A percentile compares a stretch with the other conserved stretches of the same genome.
These are phyloP conservation scores for Penicillium sp. DNA, from an alignment of 2,329 filamentous ascomycete genomes.

Conservation along the genomic window DNA sequence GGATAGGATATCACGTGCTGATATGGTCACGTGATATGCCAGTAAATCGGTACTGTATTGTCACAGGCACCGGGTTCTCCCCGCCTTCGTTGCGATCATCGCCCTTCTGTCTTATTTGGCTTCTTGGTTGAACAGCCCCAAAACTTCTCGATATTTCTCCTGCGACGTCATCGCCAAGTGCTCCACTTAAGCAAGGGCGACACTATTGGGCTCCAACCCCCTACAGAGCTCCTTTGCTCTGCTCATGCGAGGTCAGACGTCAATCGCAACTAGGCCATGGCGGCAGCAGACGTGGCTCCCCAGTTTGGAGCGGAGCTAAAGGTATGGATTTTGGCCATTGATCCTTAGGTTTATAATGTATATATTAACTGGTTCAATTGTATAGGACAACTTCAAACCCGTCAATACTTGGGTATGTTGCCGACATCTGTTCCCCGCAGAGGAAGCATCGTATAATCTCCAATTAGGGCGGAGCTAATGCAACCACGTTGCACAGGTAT, in stretches of 20 bases:
- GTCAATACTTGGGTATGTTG: slow-evolving; percentile 75
- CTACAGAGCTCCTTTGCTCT: slow-evolving; percentile 1
- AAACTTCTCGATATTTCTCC: neutral
- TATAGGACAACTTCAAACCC: slow-evolving; percentile 95
- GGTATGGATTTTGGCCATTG: slow-evolving; percentile 48
- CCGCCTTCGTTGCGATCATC: slow-evolving; percentile 18
- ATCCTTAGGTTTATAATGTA: neutral
- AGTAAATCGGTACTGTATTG: too few relatives aligned
- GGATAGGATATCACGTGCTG: slow-evolving; percentile 3
- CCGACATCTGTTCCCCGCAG: slow-evolving; percentile 15
- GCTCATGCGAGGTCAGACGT: slow-evolving; percentile 25
- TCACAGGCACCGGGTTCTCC: slow-evolving; percentile 24
- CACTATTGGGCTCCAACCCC: neutral
- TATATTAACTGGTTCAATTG: neutral
- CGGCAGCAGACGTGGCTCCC: slow-evolving; percentile 73
- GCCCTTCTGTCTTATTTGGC: slow-evolving; percentile 5
- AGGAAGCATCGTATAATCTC: slow-evolving; percentile 8
- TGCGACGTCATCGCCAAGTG: neutral
- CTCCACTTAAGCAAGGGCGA: neutral
- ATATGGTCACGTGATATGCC: too few relatives aligned
- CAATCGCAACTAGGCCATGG: slow-evolving; percentile 52
- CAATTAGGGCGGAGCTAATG: slow-evolving; percentile 16
- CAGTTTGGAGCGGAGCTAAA: slow-evolving; percentile 93
- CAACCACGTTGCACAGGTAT: slow-evolving; percentile 49
- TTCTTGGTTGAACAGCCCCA: neutral